Conservation (phyloP, 257 asterid genomes). For the Nicotiana otophora region DNA sequence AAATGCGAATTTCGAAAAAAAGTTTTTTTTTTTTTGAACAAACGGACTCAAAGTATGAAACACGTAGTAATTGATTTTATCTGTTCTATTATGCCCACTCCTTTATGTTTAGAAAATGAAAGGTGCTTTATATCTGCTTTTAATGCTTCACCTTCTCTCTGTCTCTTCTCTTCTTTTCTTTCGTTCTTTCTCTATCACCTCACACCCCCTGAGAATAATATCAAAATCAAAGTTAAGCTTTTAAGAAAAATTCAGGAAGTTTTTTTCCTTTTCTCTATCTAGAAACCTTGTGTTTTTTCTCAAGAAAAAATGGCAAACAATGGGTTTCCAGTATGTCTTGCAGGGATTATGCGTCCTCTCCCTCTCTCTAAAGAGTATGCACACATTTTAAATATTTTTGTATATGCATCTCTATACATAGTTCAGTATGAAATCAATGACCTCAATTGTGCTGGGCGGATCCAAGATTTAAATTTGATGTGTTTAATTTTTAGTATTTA, state of each 20-base stretch:
- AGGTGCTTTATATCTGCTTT: background rate
- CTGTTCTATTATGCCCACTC: background rate
- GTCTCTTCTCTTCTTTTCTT: background rate
- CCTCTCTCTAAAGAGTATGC: conserved; percentile 29
- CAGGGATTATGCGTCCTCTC: conserved; percentile 25
- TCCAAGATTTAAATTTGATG: too few species aligned
- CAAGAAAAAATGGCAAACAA: conserved; percentile 17
- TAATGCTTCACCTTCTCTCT: conserved; percentile 6
- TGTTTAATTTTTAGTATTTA: too few species aligned
- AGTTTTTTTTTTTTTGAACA: too few species aligned
- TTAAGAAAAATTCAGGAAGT: background rate
- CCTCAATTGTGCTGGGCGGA: rapidly evolving
- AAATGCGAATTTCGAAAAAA: too few species aligned
- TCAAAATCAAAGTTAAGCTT: background rate
- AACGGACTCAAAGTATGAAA: background rate
- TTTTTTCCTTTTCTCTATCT: background rate
- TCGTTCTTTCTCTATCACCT: background rate
- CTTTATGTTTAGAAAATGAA: background rate
- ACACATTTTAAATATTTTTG: too few species aligned
- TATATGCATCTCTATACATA: too few species aligned
- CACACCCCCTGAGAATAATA: background rate
- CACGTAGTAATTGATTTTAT: background rate
- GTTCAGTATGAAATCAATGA: too few species aligned
- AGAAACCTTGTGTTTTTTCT: background rate
- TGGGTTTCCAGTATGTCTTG: conserved; percentile 40